A percentile compares a stretch with the other conserved stretches of the same genome.
Conservation (phyloP, 345 rosid species). For the Trapa bicornis region DNA sequence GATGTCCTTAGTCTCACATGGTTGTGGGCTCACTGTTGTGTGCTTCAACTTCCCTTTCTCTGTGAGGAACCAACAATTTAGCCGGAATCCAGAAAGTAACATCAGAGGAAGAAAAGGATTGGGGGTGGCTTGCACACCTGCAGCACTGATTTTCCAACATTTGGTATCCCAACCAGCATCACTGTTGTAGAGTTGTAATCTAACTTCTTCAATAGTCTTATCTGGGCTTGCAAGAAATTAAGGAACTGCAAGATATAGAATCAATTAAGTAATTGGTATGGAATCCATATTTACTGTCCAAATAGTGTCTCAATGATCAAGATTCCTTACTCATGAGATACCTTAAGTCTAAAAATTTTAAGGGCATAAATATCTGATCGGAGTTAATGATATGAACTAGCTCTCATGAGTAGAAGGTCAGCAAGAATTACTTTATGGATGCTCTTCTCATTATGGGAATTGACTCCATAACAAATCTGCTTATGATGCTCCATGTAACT, state of each 20-base stretch:
- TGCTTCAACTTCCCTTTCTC: slow-evolving; percentile 82
- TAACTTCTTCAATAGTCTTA: slow-evolving; percentile 37
- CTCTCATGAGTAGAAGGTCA: not conserved
- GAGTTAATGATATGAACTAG: not conserved
- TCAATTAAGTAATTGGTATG: not conserved
- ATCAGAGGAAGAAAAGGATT: not conserved
- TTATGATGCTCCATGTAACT: slow-evolving; percentile 31
- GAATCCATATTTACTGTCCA: not conserved
- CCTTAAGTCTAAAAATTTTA: not conserved
- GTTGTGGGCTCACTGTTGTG: slow-evolving; percentile 56
- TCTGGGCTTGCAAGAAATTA: slow-evolving; percentile 55
- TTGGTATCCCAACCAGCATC: slow-evolving; percentile 77
- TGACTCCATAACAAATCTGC: slow-evolving; percentile 38
- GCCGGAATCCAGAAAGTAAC: not conserved
- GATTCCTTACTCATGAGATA: not conserved
- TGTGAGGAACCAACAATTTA: slow-evolving; percentile 10
- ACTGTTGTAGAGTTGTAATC: slow-evolving; percentile 36
- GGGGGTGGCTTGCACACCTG: slow-evolving; percentile 22
- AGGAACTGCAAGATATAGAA: slow-evolving; percentile 39
- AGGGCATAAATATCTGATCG: not conserved
- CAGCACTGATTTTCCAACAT: slow-evolving; percentile 79
- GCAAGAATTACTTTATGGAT: slow-evolving; percentile 40
- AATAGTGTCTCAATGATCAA: not conserved
- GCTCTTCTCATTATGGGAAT: slow-evolving; percentile 69
- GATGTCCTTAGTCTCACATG: slow-evolving; percentile 78